Conservation (phyloP, 441 rosid species). For the Monsonia emarginata region DNA sequence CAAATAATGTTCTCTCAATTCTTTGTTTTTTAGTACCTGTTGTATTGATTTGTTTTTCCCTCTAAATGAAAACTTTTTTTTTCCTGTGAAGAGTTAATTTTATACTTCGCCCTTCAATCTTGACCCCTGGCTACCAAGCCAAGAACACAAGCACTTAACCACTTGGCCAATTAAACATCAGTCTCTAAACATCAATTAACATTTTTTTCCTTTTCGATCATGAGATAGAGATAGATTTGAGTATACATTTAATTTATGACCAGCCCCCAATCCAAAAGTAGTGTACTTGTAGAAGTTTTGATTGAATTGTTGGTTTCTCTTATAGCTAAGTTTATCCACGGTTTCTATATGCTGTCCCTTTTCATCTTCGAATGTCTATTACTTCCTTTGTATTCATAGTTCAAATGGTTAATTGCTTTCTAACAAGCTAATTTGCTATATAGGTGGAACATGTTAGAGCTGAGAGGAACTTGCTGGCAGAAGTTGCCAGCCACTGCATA, state of each 20-base stretch:
- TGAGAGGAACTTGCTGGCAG: conserved; percentile 91
- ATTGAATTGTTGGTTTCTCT: background rate
- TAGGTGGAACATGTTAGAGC: conserved; percentile 98
- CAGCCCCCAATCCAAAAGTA: background rate
- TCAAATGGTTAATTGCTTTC: background rate
- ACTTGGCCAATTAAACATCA: too few relatives aligned
- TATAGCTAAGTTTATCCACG: background rate
- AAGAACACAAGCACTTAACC: too few relatives aligned
- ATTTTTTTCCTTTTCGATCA: too few relatives aligned
- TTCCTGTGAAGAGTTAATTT: too few relatives aligned
- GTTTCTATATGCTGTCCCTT: background rate
- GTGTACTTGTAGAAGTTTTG: background rate
- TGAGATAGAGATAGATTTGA: background rate
- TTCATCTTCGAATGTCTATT: background rate
- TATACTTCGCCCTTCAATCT: too few relatives aligned
- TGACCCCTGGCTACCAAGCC: too few relatives aligned
- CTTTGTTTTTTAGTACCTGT: too few relatives aligned
- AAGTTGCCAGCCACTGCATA: conserved; percentile 90
- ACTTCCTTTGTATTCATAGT: background rate
- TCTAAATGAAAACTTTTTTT: too few relatives aligned
- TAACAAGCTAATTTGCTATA: conserved; percentile 11
- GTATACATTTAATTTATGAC: background rate
- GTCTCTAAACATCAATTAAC: too few relatives aligned
- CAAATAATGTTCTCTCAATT: background rate
- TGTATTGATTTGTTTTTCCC: too few relatives aligned